phyloP scores from a whole-genome alignment of 2,329 filamentous ascomycete genomes.

The Ramularia collo-cygni region DNA sequence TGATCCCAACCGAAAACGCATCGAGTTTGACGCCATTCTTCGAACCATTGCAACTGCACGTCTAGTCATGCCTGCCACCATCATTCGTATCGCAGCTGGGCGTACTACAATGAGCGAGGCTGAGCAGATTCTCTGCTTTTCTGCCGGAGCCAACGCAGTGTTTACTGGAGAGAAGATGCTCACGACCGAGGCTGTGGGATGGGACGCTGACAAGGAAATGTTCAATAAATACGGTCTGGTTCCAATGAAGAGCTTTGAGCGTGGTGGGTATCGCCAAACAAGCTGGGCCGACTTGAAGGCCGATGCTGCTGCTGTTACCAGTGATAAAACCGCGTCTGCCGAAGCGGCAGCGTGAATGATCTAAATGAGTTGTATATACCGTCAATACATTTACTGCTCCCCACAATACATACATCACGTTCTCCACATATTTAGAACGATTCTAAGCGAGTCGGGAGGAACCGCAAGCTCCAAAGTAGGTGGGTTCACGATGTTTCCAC shows the following conservation, averaged over 20 bases:
- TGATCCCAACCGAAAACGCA: slow-evolving; percentile 44
- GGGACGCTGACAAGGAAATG: slow-evolving; percentile 80
- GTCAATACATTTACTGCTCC: too few species aligned
- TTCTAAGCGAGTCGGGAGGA: too few species aligned
- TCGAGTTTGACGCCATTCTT: slow-evolving; percentile 71
- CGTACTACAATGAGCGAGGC: slow-evolving; percentile 79
- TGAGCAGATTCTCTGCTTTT: slow-evolving; percentile 82
- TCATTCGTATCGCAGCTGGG: slow-evolving; percentile 80
- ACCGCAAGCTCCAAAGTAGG: too few species aligned
- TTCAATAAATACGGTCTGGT: slow-evolving; percentile 75
- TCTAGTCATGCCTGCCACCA: slow-evolving; percentile 75
- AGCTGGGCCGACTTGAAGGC: slow-evolving; percentile 23
- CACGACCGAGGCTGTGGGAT: slow-evolving; percentile 84
- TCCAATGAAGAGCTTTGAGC: slow-evolving; percentile 56
- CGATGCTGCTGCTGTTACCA: slow-evolving; percentile 5
- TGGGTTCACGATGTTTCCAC: too few species aligned
- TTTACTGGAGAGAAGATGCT: slow-evolving; percentile 96
- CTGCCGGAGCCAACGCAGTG: slow-evolving; percentile 87
- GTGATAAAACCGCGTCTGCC: not conserved
- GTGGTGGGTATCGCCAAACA: slow-evolving; percentile 27
- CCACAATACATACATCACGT: too few species aligned
- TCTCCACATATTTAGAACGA: too few species aligned
- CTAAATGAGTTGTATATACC: too few species aligned
- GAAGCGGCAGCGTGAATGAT: slow-evolving; percentile 2
- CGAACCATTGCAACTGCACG: slow-evolving; percentile 79